Evolutionary conservation across 2,329 filamentous ascomycete genomes (phyloP), one percentile per base, ranked within the genome.

Genomic region (Alternaria rosae): DNA sequence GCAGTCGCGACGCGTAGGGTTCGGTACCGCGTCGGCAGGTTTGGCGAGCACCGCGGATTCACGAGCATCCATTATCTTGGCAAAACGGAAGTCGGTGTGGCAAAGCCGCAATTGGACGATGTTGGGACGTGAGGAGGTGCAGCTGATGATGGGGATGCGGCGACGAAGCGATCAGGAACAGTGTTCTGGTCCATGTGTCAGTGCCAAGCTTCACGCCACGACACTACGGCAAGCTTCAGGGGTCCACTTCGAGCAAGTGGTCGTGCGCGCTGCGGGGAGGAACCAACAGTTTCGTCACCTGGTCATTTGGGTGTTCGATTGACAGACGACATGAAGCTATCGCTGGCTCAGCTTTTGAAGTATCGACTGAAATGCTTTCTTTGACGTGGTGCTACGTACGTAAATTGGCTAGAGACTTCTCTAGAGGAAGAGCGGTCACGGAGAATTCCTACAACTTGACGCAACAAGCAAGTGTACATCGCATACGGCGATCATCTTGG

Each of bases 181-280:
- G 47, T 41, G 35, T 17, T 38, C 41, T 21, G 53, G 54, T 62
- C 47, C 21, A 51, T 51, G 55, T 54, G 57, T 57, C 60, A 57
- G 28, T 64, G 61, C 64, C 61, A 66, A 66, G 64, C 45, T 45
- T 43, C 21, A 41, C 26, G 42, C 43, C 54, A 54, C 15, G 43
- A 38, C 35, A 38, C 35, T 38, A 38, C 35, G 35, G n/a, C 35
- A 38, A 38, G 35, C 28, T 41, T 45, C 23, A 32, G 35, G 12
- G 44, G 13, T 42, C 43, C 48, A 55, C 56, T 38, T 59, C 44
- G 53, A 58, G 43, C 15, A 61, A 45, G 32, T 54, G 42, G 53
- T 57, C 41, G 59, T 58, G 54, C 35, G 35, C 17, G 30, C 30
- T 54, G 48, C 61, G 61, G 57, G 61, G 61, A 57, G 48, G 21